Conservation (phyloP, 2,329 filamentous ascomycete genomes). For the Emmonsia crescens region DNA sequence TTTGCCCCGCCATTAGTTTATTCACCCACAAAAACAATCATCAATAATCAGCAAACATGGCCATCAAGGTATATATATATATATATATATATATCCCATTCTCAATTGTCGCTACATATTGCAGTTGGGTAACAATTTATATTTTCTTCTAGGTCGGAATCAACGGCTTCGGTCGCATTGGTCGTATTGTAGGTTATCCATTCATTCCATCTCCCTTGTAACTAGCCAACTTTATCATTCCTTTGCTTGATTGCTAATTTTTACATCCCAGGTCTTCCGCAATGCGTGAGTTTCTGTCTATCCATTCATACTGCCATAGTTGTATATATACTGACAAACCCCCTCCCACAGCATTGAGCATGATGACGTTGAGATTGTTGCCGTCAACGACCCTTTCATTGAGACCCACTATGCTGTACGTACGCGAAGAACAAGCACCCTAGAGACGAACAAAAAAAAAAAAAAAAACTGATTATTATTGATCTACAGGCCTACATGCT, state of each 20-base stretch:
- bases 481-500: slow-evolving; percentile 86
- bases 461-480: slow-evolving; percentile 1
- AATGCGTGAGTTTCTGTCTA: slow-evolving; percentile 59
- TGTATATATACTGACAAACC: not conserved
- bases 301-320: not conserved
- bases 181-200: slow-evolving; percentile 59
- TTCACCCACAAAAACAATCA: not conserved
- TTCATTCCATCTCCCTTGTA: not conserved
- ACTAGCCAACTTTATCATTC: not conserved
- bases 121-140: slow-evolving; percentile 20
- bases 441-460: too few relatives aligned
- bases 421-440: too few relatives aligned
- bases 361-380: slow-evolving; percentile 79
- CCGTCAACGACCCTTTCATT: slow-evolving; percentile 99
- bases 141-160: slow-evolving; percentile 71
- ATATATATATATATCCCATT: not conserved
- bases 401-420: slow-evolving; percentile 93
- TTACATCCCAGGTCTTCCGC: slow-evolving; percentile 61
- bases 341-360: slow-evolving; percentile 59
- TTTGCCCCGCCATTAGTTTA: slow-evolving; percentile 17
- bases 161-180: slow-evolving; percentile 99
- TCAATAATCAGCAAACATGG: slow-evolving; percentile 9
- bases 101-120: too few relatives aligned
- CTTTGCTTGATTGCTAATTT: slow-evolving; percentile 18
- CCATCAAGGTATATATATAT: slow-evolving; percentile 15